Base-by-base conservation (phyloP, 495 filamentous ascomycete genomes). In the Penicillium lagena region DNA sequence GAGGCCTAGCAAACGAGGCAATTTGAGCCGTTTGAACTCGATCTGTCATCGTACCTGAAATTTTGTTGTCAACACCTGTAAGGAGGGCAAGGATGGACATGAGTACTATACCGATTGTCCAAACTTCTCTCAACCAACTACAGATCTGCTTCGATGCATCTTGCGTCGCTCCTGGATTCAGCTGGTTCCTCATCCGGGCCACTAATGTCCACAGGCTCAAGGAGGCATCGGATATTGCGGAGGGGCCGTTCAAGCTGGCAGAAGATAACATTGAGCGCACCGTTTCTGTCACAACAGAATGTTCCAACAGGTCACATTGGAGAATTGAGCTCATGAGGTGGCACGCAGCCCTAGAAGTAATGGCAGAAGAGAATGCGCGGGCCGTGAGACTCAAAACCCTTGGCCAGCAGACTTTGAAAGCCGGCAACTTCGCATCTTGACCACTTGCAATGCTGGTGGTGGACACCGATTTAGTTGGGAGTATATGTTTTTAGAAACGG, bases 171-270 rank as follows among this genome's bases (percentile, higher is more conserved):
- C 78, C 82, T 7, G 87, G 82, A 33, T 83, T 80, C 41, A 64
- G 55, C 37, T 72, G 66, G 27, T 60, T 45, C 22, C 45, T 63
- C 84, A 77, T 45, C 70, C 78, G 43, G 75, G 70, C 51, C 75
- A 78, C 38, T 79, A 67, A 76, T 7, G 75, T 67, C 85, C 90
- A 90, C 29, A 96, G 58, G 3, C 71, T 72, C n/a, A 91, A 63
- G 27, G 86, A 81, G 28, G 87, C 79, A 55, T 96, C 93, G 7
- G 83, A 80, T n/a, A 95, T 70, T 14, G 81, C 56, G 14, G 82
- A 82, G 3, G 90, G 94, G 0, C 90, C 89, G 58, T 83, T 90
- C 36, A 93, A 70, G 47, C 90, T 89, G 40, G 84, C 78, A 12
- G 84, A 83, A 7, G 77, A 72, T 31, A 93, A 69, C 54, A 93